Base-by-base conservation (phyloP, 75 land plant genomes). In the Chamaecyparis obtusa region DNA sequence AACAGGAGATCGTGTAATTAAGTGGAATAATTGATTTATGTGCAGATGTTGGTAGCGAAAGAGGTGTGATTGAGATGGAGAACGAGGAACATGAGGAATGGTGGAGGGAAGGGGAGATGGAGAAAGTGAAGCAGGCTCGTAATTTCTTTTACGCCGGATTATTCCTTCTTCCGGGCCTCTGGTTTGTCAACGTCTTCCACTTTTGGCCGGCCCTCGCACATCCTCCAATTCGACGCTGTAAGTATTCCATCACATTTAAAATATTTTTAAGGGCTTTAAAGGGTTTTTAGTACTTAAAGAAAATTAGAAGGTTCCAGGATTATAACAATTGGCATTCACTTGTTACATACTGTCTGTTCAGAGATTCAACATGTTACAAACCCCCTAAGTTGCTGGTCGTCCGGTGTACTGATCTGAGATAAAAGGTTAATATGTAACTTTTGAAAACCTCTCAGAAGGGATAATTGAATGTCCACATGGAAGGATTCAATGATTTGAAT, bases 161-260 rank as follows among this genome's bases (percentile, higher is more conserved):
- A 85, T 86, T 89, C 9, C 83, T 94, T 14, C 92, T 96, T 15
- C 99, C 99, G 0, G 94, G 90, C 88, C 92, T 97, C 46, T 97
- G 99, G 99, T 97, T 93, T 57, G 56, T 97, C 86, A 97, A 96
- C 84, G 95, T 96, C 89, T 93, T 95, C 95, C 96, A 97, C 93
- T 97, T 97, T 93, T 97, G 95, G 95, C 99, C 99, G 76, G 96
- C 96, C 85, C 91, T 97, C 49, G 87, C 88, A 19, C 35, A 48
- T 35, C 91, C 93, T 83, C 91, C 80, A 37, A 84, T 97, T 48
- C 96, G 98, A 21, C 94, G 86, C 76, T 97, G 98, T 97, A 88
- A 87, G 95, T 69, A 57, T 57, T 21, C 5, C 24, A 0, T 21
- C 27, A 57, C 64, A 57, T 57, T 57, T 24, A 57, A 57, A 4